Percentiles rank a stretch among this genome's conserved stretches.
phyloP scores from a whole-genome alignment of 805 yeast genomes.

The Kuraishia piskuri region DNA sequence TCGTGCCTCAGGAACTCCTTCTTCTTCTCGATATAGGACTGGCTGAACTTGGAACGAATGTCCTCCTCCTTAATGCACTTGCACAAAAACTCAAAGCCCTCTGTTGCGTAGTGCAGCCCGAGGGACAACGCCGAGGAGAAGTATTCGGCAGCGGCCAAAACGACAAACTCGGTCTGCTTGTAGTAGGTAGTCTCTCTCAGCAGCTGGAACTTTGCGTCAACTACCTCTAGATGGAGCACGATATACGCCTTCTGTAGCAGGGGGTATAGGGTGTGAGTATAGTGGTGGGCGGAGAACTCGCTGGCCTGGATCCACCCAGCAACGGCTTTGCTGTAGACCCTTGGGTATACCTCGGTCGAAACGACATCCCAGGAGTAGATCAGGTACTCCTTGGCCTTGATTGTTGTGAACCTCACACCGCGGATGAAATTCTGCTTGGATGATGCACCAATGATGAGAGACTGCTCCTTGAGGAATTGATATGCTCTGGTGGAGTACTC shows the following conservation, averaged over 20 bases:
- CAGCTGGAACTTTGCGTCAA: background rate
- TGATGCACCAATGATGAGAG: background rate
- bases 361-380: background rate
- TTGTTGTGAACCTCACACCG: background rate
- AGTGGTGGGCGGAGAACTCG: background rate
- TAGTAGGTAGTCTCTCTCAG: background rate
- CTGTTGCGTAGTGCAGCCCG: background rate
- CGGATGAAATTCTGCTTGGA: background rate
- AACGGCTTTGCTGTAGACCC: background rate
- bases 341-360: background rate
- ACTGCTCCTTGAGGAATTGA: background rate
- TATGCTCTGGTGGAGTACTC: background rate
- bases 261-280: background rate
- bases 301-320: background rate
- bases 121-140: background rate
- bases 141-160: background rate
- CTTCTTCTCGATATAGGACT: slow-evolving; percentile 18
- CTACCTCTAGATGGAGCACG: slow-evolving; percentile 2
- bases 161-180: background rate
- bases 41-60: background rate
- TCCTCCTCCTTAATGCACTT: background rate
- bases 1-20: slow-evolving; percentile 21
- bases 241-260: background rate
- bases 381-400: background rate
- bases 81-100: background rate